phyloP scores from a whole-genome alignment of 257 asterid species.

The Thymus mandschuricus region DNA sequence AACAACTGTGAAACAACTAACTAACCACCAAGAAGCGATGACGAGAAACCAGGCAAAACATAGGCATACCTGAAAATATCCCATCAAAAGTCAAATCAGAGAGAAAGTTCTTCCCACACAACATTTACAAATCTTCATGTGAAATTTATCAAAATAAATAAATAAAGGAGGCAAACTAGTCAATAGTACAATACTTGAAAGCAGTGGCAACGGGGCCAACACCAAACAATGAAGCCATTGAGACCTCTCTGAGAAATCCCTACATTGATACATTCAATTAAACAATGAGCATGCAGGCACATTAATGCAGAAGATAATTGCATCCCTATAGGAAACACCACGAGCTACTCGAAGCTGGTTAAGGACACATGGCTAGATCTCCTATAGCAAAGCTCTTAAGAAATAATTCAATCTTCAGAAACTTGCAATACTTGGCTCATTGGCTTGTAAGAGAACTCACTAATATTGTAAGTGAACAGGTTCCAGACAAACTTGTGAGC shows the following conservation, averaged over 20 bases:
- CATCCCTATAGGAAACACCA: background rate
- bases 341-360: background rate
- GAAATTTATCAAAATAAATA: background rate
- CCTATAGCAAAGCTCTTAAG: background rate
- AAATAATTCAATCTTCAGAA: background rate
- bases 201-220: conserved; percentile 46
- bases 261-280: conserved; percentile 23
- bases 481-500: background rate
- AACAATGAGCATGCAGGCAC: background rate
- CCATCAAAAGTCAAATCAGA: conserved; percentile 11
- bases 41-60: conserved; percentile 52
- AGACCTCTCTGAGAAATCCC: conserved; percentile 48
- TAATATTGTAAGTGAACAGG: background rate
- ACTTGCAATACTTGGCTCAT: background rate
- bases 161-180: background rate
- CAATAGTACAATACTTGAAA: conserved; percentile 36
- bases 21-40: conserved; percentile 55
- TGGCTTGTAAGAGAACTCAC: background rate
- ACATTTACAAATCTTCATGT: background rate
- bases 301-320: background rate
- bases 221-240: conserved; percentile 50
- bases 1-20: conserved; percentile 18
- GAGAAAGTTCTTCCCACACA: background rate
- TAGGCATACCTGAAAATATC: conserved; percentile 48
- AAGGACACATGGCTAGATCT: background rate